Conservation (phyloP, 768 basidiomycete genomes). For the Mycena vulgaris region DNA sequence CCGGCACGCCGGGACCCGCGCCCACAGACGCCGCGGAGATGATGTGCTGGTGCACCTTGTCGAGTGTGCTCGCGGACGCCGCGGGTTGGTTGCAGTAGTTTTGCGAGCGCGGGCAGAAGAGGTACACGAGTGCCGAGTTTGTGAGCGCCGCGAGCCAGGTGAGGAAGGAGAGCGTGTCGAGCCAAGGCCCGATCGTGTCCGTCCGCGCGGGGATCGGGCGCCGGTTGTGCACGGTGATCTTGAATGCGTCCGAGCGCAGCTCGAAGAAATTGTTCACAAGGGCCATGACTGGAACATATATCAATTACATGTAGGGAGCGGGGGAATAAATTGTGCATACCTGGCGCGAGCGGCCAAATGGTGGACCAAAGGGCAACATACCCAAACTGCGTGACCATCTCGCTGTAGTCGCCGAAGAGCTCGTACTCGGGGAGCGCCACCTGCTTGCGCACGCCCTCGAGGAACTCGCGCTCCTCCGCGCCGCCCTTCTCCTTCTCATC, state of each 20-base stretch:
- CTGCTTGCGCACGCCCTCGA: constrained; percentile 85
- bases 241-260: constrained; percentile 94
- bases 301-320: no score
- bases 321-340: constrained; percentile 58
- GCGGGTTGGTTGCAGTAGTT: constrained; percentile 38
- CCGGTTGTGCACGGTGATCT: constrained; percentile 88
- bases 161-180: constrained; percentile 88
- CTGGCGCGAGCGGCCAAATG: constrained; percentile 93
- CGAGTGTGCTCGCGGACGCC: constrained; percentile 39
- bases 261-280: constrained; percentile 95
- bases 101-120: constrained; percentile 68
- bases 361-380: constrained; percentile 94
- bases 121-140: constrained; percentile 92
- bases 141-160: constrained; percentile 92
- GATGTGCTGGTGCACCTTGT: constrained; percentile 48
- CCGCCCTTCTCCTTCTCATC: constrained; percentile 72
- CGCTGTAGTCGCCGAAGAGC: constrained; percentile 90
- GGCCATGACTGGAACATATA: constrained; percentile 73
- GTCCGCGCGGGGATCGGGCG: constrained; percentile 90
- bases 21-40: constrained; percentile 40
- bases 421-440: constrained; percentile 86
- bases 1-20: constrained; percentile 29
- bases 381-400: constrained; percentile 98
- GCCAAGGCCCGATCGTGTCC: constrained; percentile 96
- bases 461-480: constrained; percentile 81